Evolutionary conservation across 306 rosid species (phyloP), one percentile per base, ranked within the genome.

Genomic region (Fragaria nilgerrensis): DNA sequence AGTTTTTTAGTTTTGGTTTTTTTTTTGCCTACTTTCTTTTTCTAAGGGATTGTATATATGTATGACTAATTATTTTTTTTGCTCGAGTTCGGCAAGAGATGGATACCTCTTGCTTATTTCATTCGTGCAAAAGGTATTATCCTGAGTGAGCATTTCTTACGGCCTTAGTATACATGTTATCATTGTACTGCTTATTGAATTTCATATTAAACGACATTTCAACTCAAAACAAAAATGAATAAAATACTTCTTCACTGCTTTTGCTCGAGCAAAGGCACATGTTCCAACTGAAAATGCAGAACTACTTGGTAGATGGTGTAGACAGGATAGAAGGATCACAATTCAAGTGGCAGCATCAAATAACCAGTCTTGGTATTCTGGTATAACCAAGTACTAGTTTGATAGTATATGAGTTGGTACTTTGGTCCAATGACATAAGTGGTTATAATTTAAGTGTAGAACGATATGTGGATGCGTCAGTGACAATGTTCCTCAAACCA

Each of bases 391-490:
- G 68, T 32, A 62, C 68, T 61, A 27, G 22, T 36, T 65, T 36
- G 17, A 25, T 20, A n/a, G n/a, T 19, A 20, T 37, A 36, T 39
- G 47, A 23, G 9, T 52, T 73, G 7, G 41, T 79, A 44, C 13
- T 52, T 12, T 65, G 7, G 41, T 79, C 56, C 9, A 41, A 1
- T 67, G 41, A 55, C 65, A 29, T 12, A 22, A 32, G 29, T 70
- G n/a, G 14, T 22, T 47, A 19, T 39, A 23, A 5, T 64, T 88
- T 73, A 92, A 14, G 96, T 82, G 76, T 94, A 94, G 85, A 94
- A 20, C 81, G 87, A 70, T 94, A 94, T 22, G 96, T 90, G 47
- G 96, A 92, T n/a, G 98, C 80, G 89, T 94, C 98, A 2, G 85
- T 70, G 49, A 87, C 14, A 19, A 94, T 94, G 78, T 94, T 94